These are phyloP conservation scores for Chaetomium strumarium DNA, from an alignment of 2,329 filamentous ascomycete species.

Conservation along the genomic window DNA sequence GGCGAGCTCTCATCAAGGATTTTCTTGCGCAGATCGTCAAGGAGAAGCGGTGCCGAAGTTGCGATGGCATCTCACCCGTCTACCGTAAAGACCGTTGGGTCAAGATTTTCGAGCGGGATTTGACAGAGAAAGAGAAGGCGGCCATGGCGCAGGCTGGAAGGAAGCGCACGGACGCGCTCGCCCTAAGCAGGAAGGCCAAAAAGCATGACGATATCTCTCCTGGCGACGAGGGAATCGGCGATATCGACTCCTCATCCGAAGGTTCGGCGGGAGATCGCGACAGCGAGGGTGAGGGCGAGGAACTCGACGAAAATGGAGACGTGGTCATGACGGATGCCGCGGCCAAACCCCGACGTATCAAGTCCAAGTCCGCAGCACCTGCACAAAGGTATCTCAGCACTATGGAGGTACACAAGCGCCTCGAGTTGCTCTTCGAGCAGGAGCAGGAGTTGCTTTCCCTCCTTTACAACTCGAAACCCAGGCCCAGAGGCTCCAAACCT, in stretches of 20 bases:
- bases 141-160: slow-evolving; percentile 68
- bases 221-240: slow-evolving; percentile 63
- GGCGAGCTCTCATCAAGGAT: slow-evolving; percentile 70
- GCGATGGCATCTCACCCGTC: slow-evolving; percentile 65
- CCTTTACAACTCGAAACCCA: slow-evolving; percentile 74
- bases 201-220: slow-evolving; percentile 41
- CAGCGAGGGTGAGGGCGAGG: slow-evolving; percentile 40
- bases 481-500: slow-evolving; percentile 47
- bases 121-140: slow-evolving; percentile 67
- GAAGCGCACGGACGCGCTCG: slow-evolving; percentile 63
- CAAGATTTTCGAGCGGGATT: slow-evolving; percentile 85
- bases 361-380: slow-evolving; percentile 26
- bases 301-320: slow-evolving; percentile 49
- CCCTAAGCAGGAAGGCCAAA: slow-evolving; percentile 40
- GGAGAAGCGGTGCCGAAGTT: slow-evolving; percentile 62
- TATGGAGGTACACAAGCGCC: slow-evolving; percentile 73
- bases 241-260: slow-evolving; percentile 48
- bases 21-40: slow-evolving; percentile 71
- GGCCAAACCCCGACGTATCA: slow-evolving; percentile 29
- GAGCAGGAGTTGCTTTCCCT: slow-evolving; percentile 78
- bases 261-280: slow-evolving; percentile 36
- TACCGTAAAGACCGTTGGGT: slow-evolving; percentile 87
- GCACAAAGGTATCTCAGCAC: slow-evolving; percentile 73
- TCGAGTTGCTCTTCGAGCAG: slow-evolving; percentile 76
- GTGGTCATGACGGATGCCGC: slow-evolving; percentile 52